Conservation (phyloP, 2,329 filamentous ascomycete genomes). For the Calonectria montana region DNA sequence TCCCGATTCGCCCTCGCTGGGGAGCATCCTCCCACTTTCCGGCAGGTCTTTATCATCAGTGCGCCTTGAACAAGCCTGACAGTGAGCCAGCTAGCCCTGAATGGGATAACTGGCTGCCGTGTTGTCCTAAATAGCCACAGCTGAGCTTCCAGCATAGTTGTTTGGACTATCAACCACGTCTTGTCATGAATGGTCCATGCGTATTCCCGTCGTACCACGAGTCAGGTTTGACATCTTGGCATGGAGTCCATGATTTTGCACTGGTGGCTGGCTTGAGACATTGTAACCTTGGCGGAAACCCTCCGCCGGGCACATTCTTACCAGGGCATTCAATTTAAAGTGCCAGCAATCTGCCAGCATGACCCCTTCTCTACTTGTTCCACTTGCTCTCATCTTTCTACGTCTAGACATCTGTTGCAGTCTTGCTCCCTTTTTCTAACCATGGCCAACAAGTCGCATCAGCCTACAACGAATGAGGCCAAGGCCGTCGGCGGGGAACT, state of each 20-base stretch:
- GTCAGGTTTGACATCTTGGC: not conserved
- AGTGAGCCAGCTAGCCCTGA: not conserved
- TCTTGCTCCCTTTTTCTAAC: not conserved
- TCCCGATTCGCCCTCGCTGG: not conserved
- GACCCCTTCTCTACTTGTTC: not conserved
- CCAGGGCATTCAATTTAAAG: not conserved
- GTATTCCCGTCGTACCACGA: not conserved
- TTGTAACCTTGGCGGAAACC: not conserved
- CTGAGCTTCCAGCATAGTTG: not conserved
- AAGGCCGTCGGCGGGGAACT: constrained; percentile 6
- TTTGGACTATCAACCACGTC: not conserved
- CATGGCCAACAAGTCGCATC: constrained; percentile 2
- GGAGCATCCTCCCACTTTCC: not conserved
- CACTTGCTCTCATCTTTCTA: not conserved
- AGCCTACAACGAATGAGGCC: not conserved
- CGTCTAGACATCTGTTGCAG: no score
- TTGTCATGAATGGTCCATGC: not conserved
- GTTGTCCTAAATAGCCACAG: not conserved
- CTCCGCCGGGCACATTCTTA: not conserved
- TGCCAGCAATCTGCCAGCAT: not conserved
- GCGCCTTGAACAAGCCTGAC: not conserved
- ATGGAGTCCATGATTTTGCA: not conserved
- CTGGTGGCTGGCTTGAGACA: not conserved
- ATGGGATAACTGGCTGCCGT: not conserved
- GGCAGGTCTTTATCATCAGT: not conserved